These are phyloP conservation scores for Arthrobotrys megalospora DNA, from an alignment of 2,329 filamentous ascomycete genomes.

Conservation along the genomic window DNA sequence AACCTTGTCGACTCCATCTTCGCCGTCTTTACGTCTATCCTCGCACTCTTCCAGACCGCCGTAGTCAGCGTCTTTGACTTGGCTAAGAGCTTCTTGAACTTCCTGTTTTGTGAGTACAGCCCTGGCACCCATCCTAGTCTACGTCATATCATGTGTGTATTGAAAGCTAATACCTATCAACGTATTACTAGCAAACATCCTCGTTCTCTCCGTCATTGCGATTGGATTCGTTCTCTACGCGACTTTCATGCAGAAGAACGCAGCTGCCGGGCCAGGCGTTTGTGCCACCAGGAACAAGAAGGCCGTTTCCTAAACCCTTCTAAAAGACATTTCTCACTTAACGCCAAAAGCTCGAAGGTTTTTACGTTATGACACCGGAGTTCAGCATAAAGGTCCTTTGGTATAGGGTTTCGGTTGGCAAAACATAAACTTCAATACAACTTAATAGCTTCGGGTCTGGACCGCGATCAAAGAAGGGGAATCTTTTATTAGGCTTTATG, in stretches of 20 bases:
- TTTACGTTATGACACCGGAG: neutral
- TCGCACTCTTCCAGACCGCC: slow-evolving; percentile 54
- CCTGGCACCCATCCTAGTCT: neutral
- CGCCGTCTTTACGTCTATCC: slow-evolving; percentile 51
- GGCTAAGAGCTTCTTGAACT: slow-evolving; percentile 39
- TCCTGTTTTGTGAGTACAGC: slow-evolving; percentile 41
- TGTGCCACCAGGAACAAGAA: slow-evolving; percentile 37
- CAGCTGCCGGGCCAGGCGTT: neutral
- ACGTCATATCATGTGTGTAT: slow-evolving; percentile 1
- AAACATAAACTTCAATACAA: neutral
- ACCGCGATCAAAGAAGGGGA: neutral
- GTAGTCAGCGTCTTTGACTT: slow-evolving; percentile 45
- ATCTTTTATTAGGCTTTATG: neutral
- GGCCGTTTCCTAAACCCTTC: slow-evolving; percentile 14
- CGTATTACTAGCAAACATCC: slow-evolving; percentile 33
- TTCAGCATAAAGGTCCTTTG: neutral
- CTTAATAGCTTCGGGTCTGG: neutral
- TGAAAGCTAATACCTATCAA: slow-evolving; percentile 12
- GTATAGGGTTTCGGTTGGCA: neutral
- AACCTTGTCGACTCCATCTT: slow-evolving; percentile 49
- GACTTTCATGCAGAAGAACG: slow-evolving; percentile 40
- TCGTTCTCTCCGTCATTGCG: slow-evolving; percentile 45
- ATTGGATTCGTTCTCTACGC: slow-evolving; percentile 47
- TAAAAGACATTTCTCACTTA: neutral
- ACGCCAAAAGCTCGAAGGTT: neutral